Base-by-base conservation (phyloP, 805 yeast species). In the Metschnikowia reukaufii region DNA sequence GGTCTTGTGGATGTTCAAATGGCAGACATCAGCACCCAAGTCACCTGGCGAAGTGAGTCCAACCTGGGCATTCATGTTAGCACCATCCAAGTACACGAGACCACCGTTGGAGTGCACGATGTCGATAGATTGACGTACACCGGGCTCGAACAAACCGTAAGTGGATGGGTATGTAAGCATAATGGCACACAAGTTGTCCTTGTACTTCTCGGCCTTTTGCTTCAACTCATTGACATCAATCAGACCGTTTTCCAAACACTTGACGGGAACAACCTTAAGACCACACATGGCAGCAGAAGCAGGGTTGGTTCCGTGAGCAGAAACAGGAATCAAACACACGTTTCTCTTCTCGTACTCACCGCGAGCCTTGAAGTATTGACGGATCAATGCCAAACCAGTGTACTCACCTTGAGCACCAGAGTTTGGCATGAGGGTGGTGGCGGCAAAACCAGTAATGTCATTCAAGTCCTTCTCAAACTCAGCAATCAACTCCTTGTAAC, bases 401-500 rank as follows among this genome's bases (percentile, higher is more conserved):
- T 86, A 94, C 69, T 94, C 99, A 67, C 99, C 99, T 68, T 92
- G 97, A 33, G 99, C 98, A 56, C 99, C 99, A 33, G 97, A 88
- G 65, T 94, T 94, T 52, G 99, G 99, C 84, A 89, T 95, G 49
- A 88, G 72, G 2, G 97, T 87, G 17, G 96, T 85, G 34, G 88
- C 92, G 50, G 83, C 88, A 61, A 94, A 89, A 0, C 98, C 98
- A 9, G 99, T 92, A 54, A 94, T 91, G 54, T 86, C 88, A 47
- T 91, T 87, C 56, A 94, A 74, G 67, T 94, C 98, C 31, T 74
- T 71, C 65, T 88, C 96, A 29, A 94, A 78, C 62, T 88, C 96
- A 18, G 67, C 62, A 42, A 91, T 81, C 49, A 94, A 69, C 62
- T 86, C 85, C 55, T 77, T 64, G 68, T 92, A 94, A 32, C 99